phyloP scores from a whole-genome alignment of 768 basidiomycete genomes.

The Sporobolomyces pararoseus region DNA sequence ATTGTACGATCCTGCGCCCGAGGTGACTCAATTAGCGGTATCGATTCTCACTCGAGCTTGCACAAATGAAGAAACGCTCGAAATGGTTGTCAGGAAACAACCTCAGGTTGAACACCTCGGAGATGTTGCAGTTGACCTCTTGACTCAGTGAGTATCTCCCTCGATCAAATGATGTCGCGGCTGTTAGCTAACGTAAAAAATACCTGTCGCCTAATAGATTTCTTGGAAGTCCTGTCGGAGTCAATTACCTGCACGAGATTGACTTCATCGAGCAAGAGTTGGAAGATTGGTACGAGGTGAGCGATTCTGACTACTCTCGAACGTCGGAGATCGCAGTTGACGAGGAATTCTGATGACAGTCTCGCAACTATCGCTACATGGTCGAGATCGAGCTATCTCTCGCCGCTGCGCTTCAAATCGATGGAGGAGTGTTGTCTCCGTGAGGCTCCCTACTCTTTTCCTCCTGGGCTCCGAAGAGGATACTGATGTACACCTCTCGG shows the following conservation, averaged over 20 bases:
- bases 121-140: slow-evolving; percentile 78
- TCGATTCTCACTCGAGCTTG: slow-evolving; percentile 85
- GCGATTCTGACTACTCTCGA: slow-evolving; percentile 44
- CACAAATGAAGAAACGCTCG: slow-evolving; percentile 73
- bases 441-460: background rate
- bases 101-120: slow-evolving; percentile 94
- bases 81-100: slow-evolving; percentile 87
- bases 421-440: slow-evolving; percentile 12
- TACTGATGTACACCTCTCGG: background rate
- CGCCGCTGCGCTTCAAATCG: slow-evolving; percentile 53
- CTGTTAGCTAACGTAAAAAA: background rate
- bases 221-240: slow-evolving; percentile 88
- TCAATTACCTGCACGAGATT: slow-evolving; percentile 82
- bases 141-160: slow-evolving; percentile 66
- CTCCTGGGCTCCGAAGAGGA: background rate
- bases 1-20: slow-evolving; percentile 83
- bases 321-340: background rate
- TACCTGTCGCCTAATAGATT: no score
- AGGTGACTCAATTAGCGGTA: slow-evolving; percentile 87
- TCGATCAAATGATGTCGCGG: background rate
- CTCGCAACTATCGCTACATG: slow-evolving; percentile 87
- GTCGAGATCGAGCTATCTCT: slow-evolving; percentile 91
- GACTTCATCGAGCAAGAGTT: slow-evolving; percentile 92
- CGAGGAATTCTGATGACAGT: slow-evolving; percentile 55
- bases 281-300: slow-evolving; percentile 91